These are phyloP conservation scores for Excoecaria agallocha DNA, from an alignment of 345 rosid genomes.

Conservation along the genomic window DNA sequence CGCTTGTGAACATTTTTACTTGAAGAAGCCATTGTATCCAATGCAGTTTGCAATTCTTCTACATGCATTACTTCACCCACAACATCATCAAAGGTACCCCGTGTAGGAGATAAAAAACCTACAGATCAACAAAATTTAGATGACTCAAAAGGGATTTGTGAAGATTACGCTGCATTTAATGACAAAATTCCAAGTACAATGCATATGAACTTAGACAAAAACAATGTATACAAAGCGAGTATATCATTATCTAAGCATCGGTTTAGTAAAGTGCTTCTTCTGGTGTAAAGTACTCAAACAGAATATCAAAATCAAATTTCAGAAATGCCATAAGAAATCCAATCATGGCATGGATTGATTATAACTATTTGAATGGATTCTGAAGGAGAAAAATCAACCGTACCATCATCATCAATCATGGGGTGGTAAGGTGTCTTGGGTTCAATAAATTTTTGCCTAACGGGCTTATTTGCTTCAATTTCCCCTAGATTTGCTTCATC, in stretches of 20 bases:
- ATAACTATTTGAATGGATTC: constrained; percentile 3
- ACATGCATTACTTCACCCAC: constrained; percentile 57
- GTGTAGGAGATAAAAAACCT: constrained; percentile 67
- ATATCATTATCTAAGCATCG: constrained; percentile 3
- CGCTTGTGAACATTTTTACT: constrained; percentile 40
- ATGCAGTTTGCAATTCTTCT: constrained; percentile 57
- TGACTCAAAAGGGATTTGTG: neutral
- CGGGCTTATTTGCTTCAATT: constrained; percentile 94
- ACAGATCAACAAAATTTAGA: constrained; percentile 22
- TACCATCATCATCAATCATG: constrained; percentile 90
- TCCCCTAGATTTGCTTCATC: constrained; percentile 81
- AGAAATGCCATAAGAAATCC: neutral
- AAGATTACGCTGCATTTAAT: neutral
- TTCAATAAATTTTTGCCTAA: constrained; percentile 94
- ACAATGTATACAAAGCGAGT: neutral
- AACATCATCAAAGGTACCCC: constrained; percentile 51
- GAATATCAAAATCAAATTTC: neutral
- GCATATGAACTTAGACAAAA: neutral
- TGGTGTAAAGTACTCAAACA: neutral
- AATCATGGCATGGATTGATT: neutral
- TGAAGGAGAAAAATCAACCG: constrained; percentile 13
- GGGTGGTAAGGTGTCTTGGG: constrained; percentile 98
- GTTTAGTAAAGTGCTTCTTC: neutral
- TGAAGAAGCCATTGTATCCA: constrained; percentile 71
- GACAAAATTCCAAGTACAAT: neutral